Evolutionary conservation across 257 asterid species (phyloP), one percentile per base, ranked within the genome.

Genomic region (Mitragyna speciosa): DNA sequence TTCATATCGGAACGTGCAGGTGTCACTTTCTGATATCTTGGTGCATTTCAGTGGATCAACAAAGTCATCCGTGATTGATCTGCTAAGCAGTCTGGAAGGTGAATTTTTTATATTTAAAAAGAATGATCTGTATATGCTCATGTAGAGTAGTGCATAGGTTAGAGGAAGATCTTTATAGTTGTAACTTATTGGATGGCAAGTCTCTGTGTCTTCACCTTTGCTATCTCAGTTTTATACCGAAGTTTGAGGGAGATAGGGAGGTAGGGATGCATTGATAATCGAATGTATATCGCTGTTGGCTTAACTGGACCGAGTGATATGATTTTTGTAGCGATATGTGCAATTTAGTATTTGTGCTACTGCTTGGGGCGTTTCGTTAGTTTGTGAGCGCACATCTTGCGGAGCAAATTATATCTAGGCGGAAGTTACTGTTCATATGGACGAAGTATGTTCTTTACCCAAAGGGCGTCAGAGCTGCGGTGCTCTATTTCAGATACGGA

Each of bases 101-200:
- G 99, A 93, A 85, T 92, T 95, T 81, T 36, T 83, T 77, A 88
- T 95, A 79, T 95, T 78, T 84, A 91, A 77, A 80, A 92, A 90
- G 89, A 90, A 89, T 82, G 63, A 87, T 79, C 51, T 86, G 73
- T 92, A 90, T 83, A 87, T 78, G 77, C 86, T 90, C 67, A 70
- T 95, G 97, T 95, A 87, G 87, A n/a, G 3, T 61, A 39, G 41
- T 20, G 7, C 56, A 31, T 74, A 54, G 24, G 17, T 26, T 17
- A 22, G 22, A 61, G 72, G 63, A 76, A 24, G 36, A 24, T 26
- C 17, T 10, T 70, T 56, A 47, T 43, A 2, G 58, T 33, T 22
- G 12, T 52, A 17, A 30, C 45, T 12, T 30, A 30, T 11, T 66
- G 71, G 20, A 24, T 11, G 2, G 19, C 33, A 10, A 67, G 4